phyloP scores from a whole-genome alignment of 2,329 filamentous ascomycete species.

The Scedosporium apiospermum region DNA sequence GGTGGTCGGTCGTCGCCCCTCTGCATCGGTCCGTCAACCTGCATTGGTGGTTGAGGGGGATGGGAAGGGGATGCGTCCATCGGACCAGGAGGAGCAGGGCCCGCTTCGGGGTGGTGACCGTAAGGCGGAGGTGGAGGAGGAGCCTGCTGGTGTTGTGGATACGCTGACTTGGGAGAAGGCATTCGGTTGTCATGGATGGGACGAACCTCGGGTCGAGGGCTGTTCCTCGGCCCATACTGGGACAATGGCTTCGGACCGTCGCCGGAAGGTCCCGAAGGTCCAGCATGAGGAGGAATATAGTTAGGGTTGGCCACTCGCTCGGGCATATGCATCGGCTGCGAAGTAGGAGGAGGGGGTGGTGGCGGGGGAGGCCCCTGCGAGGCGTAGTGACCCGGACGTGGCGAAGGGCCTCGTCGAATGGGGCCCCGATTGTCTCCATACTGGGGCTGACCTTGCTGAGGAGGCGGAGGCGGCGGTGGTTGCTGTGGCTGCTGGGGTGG shows the following conservation, averaged over 20 bases:
- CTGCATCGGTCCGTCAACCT: conserved; percentile 58
- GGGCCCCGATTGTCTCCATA: conserved; percentile 11
- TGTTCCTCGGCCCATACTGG: conserved; percentile 62
- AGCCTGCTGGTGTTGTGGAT: conserved; percentile 61
- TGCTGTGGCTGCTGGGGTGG: conserved; percentile 14
- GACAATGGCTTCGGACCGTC: conserved; percentile 26
- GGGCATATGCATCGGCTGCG: conserved; percentile 24
- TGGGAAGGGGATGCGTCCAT: conserved; percentile 50
- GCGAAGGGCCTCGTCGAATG: conserved; percentile 42
- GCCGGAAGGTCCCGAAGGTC: conserved; percentile 9
- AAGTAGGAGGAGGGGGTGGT: conserved; percentile 30
- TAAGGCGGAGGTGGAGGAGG: conserved; percentile 34
- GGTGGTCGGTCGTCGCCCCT: conserved; percentile 61
- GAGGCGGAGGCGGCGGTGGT: conserved; percentile 54
- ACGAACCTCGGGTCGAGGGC: conserved; percentile 75
- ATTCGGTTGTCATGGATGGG: conserved; percentile 76
- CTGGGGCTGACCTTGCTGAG: neutral
- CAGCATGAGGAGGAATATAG: conserved; percentile 44
- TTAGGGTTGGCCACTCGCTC: conserved; percentile 49
- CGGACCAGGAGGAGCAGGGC: conserved; percentile 34
- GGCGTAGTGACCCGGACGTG: conserved; percentile 43
- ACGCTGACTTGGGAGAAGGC: conserved; percentile 83
- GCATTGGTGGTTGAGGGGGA: conserved; percentile 32
- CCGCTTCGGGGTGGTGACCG: conserved; percentile 58
- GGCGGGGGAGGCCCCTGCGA: conserved; percentile 41